Evolutionary conservation across 352 stramenopile species (phyloP), one percentile per base, ranked within the genome.

Genomic region (Phytophthora meadii): DNA sequence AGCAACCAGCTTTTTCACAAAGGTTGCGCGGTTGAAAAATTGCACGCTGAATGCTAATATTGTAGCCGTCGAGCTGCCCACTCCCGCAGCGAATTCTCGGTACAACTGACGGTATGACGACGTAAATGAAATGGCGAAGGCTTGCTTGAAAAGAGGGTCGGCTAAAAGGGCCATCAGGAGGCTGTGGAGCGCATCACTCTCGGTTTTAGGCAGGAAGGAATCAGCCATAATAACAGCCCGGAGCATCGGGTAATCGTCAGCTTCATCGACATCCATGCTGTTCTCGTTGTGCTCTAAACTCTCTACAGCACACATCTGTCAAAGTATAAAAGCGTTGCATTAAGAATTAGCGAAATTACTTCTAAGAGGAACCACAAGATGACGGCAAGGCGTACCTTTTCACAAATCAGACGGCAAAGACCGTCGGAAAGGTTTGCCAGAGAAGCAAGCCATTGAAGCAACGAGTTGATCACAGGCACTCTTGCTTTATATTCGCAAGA

Each of bases 21-120:
- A 99, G 6, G 91, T 97, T 28, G 95, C 90, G n/a, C 97, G 92
- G 71, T 99, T 99, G 61, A 99, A 92, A 61, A 99, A 99, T 74
- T 99, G 97, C 5, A 99, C 97, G 32, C 84, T 95, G 46, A 99
- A 94, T 19, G 85, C 84, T 40, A 97, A 72, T 60, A 96, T 96
- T 24, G 91, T 98, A 52, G 98, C 97, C 10, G 68, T 88, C 17
- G 82, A 86, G 30, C 75, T 92, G 17, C 87, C 87, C n/a, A 93
- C 72, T 28, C 87, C 87, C 0, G 81, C 69, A 2, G 84, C 80
- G 50, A 90, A 92, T 50, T 95, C 85, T 51, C 76, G 81, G 78
- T 93, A 95, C 22, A 95, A 49, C 48, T 88, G 81, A 24, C 82
- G 86, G 76, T 99, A 99, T 1, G 93, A 98, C 42, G 93, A 87